Base-by-base conservation (phyloP, 345 rosid species). In the Stellera chamaejasme region DNA sequence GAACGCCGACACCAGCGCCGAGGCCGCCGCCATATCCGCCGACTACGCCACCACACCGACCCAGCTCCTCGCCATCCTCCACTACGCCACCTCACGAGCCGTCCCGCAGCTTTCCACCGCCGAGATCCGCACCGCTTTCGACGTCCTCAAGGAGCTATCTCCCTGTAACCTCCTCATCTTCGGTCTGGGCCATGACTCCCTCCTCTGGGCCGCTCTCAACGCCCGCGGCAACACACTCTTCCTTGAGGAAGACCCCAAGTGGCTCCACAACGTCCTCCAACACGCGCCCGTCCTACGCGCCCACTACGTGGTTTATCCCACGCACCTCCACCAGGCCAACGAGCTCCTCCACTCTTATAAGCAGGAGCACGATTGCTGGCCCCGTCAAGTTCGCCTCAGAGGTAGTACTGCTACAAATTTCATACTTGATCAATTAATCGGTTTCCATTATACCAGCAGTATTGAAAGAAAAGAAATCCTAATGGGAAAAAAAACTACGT, bases 121-220 rank as follows among this genome's bases (percentile, higher is more conserved):
- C 8, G 84, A 82, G 65, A 67, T 79, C 68, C 61, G 66, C 12
- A 67, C 63, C 45, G 26, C 72, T 4, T 72, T 74, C 63, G 64
- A 77, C 57, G 80, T 77, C 27, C 82, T 82, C 48, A 66, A 56
- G 23, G 54, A 11, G 16, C 54, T 55, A 3, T 50, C 79, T n/a
- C 84, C 84, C 1, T 76, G 80, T 66, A 82, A 82, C 63, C 63
- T 82, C 73, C 77, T 82, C 6, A 82, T 82, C 41, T 82, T 82
- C 53, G 84, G 88, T 10, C 72, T 82, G 5, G 88, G 88, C 26
- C 69, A 63, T 59, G 88, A 82, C 58, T 82, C 84, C 10, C 73
- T 79, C 27, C 79, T 82, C 84, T 82, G 84, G 88, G 64, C 61
- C 13, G 68, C 82, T 2, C 64, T 82, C 7, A 82, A 82, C 46